Evolutionary conservation across 495 filamentous ascomycete species (phyloP).

Genomic region (Hypoxylon intermedium): DNA sequence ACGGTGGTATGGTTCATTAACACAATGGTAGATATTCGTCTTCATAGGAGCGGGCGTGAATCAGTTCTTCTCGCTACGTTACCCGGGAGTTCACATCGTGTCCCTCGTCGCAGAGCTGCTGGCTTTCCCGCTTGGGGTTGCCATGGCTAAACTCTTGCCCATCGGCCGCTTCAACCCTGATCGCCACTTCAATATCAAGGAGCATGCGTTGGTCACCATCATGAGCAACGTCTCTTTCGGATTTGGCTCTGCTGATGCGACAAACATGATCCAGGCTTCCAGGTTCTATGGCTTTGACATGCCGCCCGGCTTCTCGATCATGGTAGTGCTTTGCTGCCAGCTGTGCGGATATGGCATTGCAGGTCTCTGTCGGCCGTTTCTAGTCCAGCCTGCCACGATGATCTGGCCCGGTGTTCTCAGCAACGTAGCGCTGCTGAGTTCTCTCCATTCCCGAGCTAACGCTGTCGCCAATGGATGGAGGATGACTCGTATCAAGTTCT

Average conservation of each 20-base stretch:
- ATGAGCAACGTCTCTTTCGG: slow-evolving; percentile 44
- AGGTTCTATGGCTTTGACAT: slow-evolving; percentile 55
- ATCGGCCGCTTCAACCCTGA: slow-evolving; percentile 46
- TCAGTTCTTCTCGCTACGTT: slow-evolving; percentile 42
- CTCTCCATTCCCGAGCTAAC: slow-evolving; percentile 37
- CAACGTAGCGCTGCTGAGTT: slow-evolving; percentile 39
- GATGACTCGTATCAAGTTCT: slow-evolving; percentile 39
- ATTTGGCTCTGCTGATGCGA: slow-evolving; percentile 51
- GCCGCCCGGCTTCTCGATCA: slow-evolving; percentile 51
- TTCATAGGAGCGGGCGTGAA: slow-evolving; percentile 41
- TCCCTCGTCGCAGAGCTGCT: slow-evolving; percentile 38
- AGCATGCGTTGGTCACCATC: slow-evolving; percentile 50
- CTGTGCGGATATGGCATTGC: slow-evolving; percentile 53
- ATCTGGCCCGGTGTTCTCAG: slow-evolving; percentile 41
- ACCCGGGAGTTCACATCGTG: slow-evolving; percentile 40
- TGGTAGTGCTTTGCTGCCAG: slow-evolving; percentile 45
- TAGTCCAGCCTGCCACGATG: slow-evolving; percentile 47
- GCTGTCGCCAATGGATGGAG: slow-evolving; percentile 37
- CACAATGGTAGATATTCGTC: slow-evolving; percentile 30
- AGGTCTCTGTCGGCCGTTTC: slow-evolving; percentile 52
- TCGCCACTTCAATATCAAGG: slow-evolving; percentile 50
- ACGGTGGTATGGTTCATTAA: not conserved
- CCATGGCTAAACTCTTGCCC: slow-evolving; percentile 33
- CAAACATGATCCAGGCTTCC: slow-evolving; percentile 55
- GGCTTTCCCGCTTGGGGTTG: slow-evolving; percentile 37